These are phyloP conservation scores for Roridomyces roridus DNA, from an alignment of 768 basidiomycete genomes.

Conservation along the genomic window DNA sequence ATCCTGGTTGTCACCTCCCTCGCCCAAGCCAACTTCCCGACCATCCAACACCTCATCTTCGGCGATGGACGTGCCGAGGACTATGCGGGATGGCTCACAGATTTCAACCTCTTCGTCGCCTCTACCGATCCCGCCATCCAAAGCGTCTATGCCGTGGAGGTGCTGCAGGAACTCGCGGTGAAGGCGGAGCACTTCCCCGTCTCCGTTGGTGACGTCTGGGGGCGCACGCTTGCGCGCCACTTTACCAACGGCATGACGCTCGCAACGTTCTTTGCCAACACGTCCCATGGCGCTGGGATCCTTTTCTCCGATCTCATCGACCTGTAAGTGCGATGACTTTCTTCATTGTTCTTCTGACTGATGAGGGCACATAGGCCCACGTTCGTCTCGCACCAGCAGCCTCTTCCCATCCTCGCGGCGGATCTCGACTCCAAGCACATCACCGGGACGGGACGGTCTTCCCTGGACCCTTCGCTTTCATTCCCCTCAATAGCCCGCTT, in stretches of 20 bases:
- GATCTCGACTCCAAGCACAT: slow-evolving; percentile 32
- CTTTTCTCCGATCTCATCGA: slow-evolving; percentile 39
- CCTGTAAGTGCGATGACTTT: slow-evolving; percentile 36
- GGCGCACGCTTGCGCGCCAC: slow-evolving; percentile 22
- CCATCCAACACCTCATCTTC: slow-evolving; percentile 43
- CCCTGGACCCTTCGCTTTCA: slow-evolving; percentile 25
- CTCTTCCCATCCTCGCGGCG: slow-evolving; percentile 46
- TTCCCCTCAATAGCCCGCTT: slow-evolving; percentile 39
- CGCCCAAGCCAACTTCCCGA: slow-evolving; percentile 46
- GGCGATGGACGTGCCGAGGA: slow-evolving; percentile 27
- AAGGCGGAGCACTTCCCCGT: slow-evolving; percentile 44
- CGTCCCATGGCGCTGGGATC: slow-evolving; percentile 40
- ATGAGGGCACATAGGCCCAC: slow-evolving; percentile 29
- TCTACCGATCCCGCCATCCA: slow-evolving; percentile 27
- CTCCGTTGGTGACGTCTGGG: slow-evolving; percentile 25
- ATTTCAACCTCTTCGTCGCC: slow-evolving; percentile 19
- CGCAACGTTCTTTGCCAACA: slow-evolving; percentile 33
- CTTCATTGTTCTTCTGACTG: background rate
- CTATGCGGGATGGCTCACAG: slow-evolving; percentile 42
- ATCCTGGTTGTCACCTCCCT: slow-evolving; percentile 47
- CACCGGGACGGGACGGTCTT: slow-evolving; percentile 29
- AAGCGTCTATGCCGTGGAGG: slow-evolving; percentile 19
- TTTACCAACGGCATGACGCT: slow-evolving; percentile 40
- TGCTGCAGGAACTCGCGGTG: slow-evolving; percentile 33
- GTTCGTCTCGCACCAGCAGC: slow-evolving; percentile 40